Percentiles rank a stretch among this genome's conserved stretches.
phyloP scores from a whole-genome alignment of 768 basidiomycete species.

The Xerocomus potaroensis region DNA sequence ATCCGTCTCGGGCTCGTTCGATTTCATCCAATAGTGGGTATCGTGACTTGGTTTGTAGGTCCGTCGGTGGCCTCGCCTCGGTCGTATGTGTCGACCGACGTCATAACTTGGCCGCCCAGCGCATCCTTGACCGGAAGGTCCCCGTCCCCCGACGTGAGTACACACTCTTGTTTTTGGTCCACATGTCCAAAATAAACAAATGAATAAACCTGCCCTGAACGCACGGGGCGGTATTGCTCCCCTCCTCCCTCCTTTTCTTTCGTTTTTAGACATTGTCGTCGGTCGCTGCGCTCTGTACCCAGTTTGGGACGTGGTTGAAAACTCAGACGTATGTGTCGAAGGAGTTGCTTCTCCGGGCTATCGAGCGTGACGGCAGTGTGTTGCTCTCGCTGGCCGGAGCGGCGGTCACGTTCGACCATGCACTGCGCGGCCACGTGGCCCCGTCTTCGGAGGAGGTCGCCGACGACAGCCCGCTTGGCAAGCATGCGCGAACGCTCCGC shows the following conservation, averaged over 20 bases:
- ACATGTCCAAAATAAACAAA: no score
- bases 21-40: no score
- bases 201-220: no score
- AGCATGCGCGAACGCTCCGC: constrained; percentile 13
- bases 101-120: background rate
- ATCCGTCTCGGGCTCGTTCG: no score
- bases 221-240: no score
- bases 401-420: constrained; percentile 17
- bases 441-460: background rate
- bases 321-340: constrained; percentile 1
- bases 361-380: constrained; percentile 20
- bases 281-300: no score
- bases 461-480: background rate
- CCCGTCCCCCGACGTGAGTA: constrained; percentile 11
- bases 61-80: background rate
- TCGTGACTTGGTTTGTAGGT: no score
- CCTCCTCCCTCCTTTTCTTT: no score
- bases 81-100: background rate
- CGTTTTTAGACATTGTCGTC: no score
- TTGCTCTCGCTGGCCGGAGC: constrained; percentile 18
- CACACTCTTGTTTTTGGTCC: no score
- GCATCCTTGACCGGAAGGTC: background rate
- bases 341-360: constrained; percentile 5
- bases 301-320: constrained; percentile 19
- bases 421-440: constrained; percentile 6